phyloP scores from a whole-genome alignment of 2,329 filamentous ascomycete species.

The Colletotrichum sojae region DNA sequence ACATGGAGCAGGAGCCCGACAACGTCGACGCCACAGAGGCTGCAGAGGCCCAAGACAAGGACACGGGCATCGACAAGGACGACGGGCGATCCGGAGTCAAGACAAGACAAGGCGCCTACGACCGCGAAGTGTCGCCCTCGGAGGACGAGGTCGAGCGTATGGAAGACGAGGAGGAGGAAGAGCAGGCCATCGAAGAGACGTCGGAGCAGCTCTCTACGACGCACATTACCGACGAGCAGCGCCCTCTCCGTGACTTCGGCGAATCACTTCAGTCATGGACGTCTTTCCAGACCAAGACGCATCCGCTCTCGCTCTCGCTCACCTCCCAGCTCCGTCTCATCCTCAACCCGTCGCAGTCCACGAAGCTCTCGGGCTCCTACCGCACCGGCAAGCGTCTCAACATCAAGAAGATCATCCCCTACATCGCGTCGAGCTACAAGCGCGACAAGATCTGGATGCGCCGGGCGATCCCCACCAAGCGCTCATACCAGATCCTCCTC shows the following conservation, averaged over 20 bases:
- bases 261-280: slow-evolving; percentile 84
- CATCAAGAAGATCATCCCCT: slow-evolving; percentile 99
- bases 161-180: slow-evolving; percentile 62
- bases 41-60: slow-evolving; percentile 44
- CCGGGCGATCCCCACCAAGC: slow-evolving; percentile 89
- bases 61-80: slow-evolving; percentile 57
- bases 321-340: slow-evolving; percentile 97
- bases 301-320: slow-evolving; percentile 87
- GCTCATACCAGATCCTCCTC: slow-evolving; percentile 96
- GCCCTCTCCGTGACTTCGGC: slow-evolving; percentile 61
- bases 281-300: slow-evolving; percentile 86
- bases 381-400: slow-evolving; percentile 98
- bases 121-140: slow-evolving; percentile 62
- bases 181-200: slow-evolving; percentile 65
- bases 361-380: slow-evolving; percentile 96
- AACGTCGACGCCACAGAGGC: slow-evolving; percentile 59
- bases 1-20: slow-evolving; percentile 64
- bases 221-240: slow-evolving; percentile 69
- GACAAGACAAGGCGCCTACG: slow-evolving; percentile 70
- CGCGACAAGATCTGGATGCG: slow-evolving; percentile 99
- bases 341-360: slow-evolving; percentile 92
- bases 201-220: slow-evolving; percentile 79
- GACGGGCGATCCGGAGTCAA: slow-evolving; percentile 73
- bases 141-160: slow-evolving; percentile 50
- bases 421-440: slow-evolving; percentile 98